Evolutionary conservation across 495 filamentous ascomycete genomes (phyloP).

Genomic region (Neurospora sublineolata): DNA sequence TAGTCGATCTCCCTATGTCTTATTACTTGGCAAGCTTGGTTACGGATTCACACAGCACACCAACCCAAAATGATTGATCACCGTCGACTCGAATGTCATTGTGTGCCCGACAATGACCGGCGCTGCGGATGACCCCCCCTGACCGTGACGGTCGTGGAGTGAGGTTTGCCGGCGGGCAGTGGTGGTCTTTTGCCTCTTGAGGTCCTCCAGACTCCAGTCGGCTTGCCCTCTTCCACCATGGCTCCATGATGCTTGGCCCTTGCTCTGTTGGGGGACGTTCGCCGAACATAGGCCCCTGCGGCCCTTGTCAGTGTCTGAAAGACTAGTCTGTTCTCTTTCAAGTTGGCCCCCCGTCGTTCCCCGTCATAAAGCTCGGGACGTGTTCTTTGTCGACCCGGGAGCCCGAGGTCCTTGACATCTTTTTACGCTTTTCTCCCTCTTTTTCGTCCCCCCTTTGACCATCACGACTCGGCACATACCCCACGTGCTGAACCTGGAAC

Average conservation of each 20-base stretch:
- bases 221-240: neutral
- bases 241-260: neutral
- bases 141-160: neutral
- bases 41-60: neutral
- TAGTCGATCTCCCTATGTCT: neutral
- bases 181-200: neutral
- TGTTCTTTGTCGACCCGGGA: neutral
- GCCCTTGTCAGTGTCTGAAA: neutral
- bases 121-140: neutral
- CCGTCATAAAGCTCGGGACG: neutral
- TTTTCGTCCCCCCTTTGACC: neutral
- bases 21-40: neutral
- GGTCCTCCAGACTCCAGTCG: neutral
- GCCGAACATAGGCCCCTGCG: neutral
- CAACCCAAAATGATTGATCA: neutral
- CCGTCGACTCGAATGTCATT: neutral
- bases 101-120: neutral
- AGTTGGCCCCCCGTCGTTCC: neutral
- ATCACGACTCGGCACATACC: neutral
- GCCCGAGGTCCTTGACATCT: neutral
- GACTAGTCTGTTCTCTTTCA: neutral
- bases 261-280: neutral
- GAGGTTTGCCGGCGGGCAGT: neutral
- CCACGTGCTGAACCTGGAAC: neutral
- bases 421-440: neutral